Conservation (phyloP, 1,139 yeast species). For the Casaregolazyma lundiana region DNA sequence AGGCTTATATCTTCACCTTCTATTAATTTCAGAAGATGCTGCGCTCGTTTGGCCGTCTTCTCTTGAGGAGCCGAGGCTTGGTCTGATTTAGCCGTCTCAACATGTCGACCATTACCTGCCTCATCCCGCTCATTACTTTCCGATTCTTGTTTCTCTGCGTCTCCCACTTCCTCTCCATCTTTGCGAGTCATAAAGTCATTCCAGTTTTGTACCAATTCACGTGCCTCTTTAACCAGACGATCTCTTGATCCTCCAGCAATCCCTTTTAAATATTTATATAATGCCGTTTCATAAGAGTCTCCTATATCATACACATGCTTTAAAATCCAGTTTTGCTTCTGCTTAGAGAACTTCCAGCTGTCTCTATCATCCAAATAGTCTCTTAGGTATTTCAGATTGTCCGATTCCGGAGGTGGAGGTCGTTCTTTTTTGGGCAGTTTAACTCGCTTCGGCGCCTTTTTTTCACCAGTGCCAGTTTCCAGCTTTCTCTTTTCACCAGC, state of each 20-base stretch:
- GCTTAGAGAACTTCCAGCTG: conserved; percentile 89
- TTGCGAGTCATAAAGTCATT: conserved; percentile 42
- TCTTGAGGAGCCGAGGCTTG: conserved; percentile 27
- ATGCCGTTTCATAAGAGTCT: conserved; percentile 49
- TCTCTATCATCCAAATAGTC: conserved; percentile 57
- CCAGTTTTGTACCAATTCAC: conserved; percentile 50
- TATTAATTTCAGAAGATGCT: conserved; percentile 23
- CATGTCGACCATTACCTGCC: conserved; percentile 16
- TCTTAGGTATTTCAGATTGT: conserved; percentile 70
- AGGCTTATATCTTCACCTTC: conserved; percentile 26
- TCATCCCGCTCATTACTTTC: conserved; percentile 16
- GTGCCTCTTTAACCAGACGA: conserved; percentile 53
- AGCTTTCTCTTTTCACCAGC: conserved; percentile 23
- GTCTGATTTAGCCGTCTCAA: conserved; percentile 34
- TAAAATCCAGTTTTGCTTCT: conserved; percentile 88
- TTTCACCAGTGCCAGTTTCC: conserved; percentile 40
- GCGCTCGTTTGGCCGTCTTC: conserved; percentile 30
- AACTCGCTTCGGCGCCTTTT: conserved; percentile 67
- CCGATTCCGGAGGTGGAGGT: conserved; percentile 72
- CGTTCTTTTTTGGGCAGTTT: conserved; percentile 75
- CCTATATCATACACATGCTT: conserved; percentile 60
- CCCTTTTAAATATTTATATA: conserved; percentile 58
- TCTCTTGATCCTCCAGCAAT: conserved; percentile 70
- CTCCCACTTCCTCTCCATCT: background rate
- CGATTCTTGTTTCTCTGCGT: conserved; percentile 14